Percentiles rank a stretch among this genome's conserved stretches.
Evolutionary conservation across 306 rosid genomes (phyloP).

Genomic region (Arachis hypogaea): DNA sequence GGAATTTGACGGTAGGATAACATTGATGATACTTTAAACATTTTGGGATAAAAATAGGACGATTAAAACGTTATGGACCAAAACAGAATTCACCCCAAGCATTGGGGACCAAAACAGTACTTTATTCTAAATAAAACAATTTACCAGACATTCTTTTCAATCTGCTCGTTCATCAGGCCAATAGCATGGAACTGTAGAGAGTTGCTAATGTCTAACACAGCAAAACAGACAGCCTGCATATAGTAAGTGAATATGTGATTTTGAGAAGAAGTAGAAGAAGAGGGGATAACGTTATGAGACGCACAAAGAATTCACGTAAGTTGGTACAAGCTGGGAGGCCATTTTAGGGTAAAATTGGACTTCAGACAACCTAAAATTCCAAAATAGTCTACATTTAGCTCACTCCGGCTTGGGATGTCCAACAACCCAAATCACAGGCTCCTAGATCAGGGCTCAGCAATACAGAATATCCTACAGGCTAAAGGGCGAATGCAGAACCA

Average conservation of each 20-base stretch:
- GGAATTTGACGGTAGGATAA: too few species aligned
- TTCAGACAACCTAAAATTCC: slow-evolving; percentile 34
- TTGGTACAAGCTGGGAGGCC: slow-evolving; percentile 27
- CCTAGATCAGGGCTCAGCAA: slow-evolving; percentile 18
- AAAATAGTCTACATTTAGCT: slow-evolving; percentile 26
- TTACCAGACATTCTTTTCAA: slow-evolving; percentile 74
- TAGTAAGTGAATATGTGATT: slow-evolving; percentile 23
- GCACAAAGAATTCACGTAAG: slow-evolving; percentile 9
- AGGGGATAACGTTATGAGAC: slow-evolving; percentile 22
- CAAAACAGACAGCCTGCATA: slow-evolving; percentile 75
- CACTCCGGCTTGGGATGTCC: slow-evolving; percentile 14
- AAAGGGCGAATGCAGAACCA: slow-evolving; percentile 21
- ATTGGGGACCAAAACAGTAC: too few species aligned
- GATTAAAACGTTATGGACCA: too few species aligned
- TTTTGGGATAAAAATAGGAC: too few species aligned
- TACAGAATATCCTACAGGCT: slow-evolving; percentile 27
- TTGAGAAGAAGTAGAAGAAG: neutral
- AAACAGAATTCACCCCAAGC: too few species aligned
- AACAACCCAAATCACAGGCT: slow-evolving; percentile 28
- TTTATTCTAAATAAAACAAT: slow-evolving; percentile 1
- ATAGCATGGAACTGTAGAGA: slow-evolving; percentile 51
- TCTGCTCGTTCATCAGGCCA: slow-evolving; percentile 49
- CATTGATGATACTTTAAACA: too few species aligned
- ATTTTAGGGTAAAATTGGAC: slow-evolving; percentile 10
- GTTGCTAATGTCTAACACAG: slow-evolving; percentile 59